Conservation (phyloP, 78 protist genomes). For the Cavenderia fasciculata region DNA sequence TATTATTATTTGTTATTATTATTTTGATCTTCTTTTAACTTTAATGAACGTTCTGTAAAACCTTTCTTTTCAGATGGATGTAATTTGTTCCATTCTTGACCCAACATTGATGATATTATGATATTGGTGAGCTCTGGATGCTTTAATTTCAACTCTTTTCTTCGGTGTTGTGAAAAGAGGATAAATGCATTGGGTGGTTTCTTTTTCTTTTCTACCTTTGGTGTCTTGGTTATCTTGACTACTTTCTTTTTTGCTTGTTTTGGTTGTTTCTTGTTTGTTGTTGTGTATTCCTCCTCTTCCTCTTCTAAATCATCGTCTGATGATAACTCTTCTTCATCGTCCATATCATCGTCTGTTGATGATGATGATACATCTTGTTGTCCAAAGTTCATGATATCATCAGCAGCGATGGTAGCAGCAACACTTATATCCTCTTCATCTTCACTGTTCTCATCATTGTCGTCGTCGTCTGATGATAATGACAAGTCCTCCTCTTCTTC, state of each 20-base stretch:
- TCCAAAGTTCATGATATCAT: too few relatives aligned
- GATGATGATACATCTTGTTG: too few relatives aligned
- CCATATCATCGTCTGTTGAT: too few relatives aligned
- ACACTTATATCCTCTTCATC: not conserved
- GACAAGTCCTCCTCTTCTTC: too few relatives aligned
- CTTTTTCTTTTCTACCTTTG: conserved; percentile 4
- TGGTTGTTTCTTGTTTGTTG: too few relatives aligned
- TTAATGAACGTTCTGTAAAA: conserved; percentile 2
- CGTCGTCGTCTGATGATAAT: too few relatives aligned
- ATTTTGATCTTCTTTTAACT: conserved; percentile 23
- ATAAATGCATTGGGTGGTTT: conserved; percentile 74
- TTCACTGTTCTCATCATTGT: not conserved
- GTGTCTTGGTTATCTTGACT: too few relatives aligned
- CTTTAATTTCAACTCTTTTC: conserved; percentile 25
- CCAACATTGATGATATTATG: conserved; percentile 9
- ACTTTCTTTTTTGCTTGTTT: too few relatives aligned
- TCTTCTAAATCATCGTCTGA: too few relatives aligned
- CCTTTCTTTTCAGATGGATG: conserved; percentile 55
- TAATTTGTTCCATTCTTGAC: conserved; percentile 63
- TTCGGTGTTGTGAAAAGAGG: conserved; percentile 17
- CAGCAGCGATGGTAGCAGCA: too few relatives aligned
- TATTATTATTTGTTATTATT: not conserved
- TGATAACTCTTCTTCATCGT: too few relatives aligned
- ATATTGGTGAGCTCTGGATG: conserved; percentile 38
- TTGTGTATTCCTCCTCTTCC: too few relatives aligned